A percentile compares a stretch with the other conserved stretches of the same genome.
phyloP scores from a whole-genome alignment of 2,329 filamentous ascomycete genomes.

The Atkinsonella texensis region DNA sequence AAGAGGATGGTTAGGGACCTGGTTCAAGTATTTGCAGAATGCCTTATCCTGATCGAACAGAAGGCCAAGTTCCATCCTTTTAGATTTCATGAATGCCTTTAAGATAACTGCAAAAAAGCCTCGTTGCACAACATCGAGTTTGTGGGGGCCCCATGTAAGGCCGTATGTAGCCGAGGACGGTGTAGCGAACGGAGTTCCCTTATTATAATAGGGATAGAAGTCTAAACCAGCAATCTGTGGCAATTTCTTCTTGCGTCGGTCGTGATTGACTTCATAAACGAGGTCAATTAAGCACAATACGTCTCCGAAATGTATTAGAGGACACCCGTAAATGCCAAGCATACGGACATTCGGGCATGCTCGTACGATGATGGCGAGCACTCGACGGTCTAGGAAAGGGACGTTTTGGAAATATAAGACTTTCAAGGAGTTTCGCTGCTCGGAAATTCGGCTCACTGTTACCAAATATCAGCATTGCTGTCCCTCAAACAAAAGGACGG shows the following conservation, averaged over 20 bases:
- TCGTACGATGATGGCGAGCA: slow-evolving; percentile 23
- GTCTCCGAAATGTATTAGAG: slow-evolving; percentile 25
- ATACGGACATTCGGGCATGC: slow-evolving; percentile 19
- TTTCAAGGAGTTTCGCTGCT: slow-evolving; percentile 8
- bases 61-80: slow-evolving; percentile 15
- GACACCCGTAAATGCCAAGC: slow-evolving; percentile 26
- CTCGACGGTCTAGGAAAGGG: slow-evolving; percentile 20
- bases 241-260: slow-evolving; percentile 7
- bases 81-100: slow-evolving; percentile 22
- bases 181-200: slow-evolving; percentile 13
- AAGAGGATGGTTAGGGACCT: slow-evolving; percentile 18
- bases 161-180: slow-evolving; percentile 14
- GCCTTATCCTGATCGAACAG: slow-evolving; percentile 20
- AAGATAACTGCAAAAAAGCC: slow-evolving; percentile 22
- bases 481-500: background rate
- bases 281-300: slow-evolving; percentile 21
- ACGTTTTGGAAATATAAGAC: slow-evolving; percentile 20
- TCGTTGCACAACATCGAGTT: slow-evolving; percentile 18
- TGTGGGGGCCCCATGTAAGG: slow-evolving; percentile 15
- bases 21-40: slow-evolving; percentile 17
- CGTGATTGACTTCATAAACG: slow-evolving; percentile 22
- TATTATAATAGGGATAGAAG: slow-evolving; percentile 22
- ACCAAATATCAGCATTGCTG: background rate
- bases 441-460: slow-evolving; percentile 15
- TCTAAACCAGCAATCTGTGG: slow-evolving; percentile 17